Base-by-base conservation (phyloP, 2,329 filamentous ascomycete genomes). In the Metarhizium album region DNA sequence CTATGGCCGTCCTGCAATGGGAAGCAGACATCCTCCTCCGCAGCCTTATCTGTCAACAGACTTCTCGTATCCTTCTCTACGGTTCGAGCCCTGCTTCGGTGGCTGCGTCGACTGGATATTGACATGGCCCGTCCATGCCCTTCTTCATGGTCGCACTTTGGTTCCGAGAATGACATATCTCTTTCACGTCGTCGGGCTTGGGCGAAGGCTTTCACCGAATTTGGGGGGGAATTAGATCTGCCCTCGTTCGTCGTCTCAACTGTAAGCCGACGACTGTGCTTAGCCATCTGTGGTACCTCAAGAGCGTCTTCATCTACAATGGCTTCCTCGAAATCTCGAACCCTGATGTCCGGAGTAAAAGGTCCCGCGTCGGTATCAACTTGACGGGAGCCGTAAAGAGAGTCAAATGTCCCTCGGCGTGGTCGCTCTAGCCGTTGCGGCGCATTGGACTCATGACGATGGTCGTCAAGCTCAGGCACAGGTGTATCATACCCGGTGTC, bases 141-240 rank as follows among this genome's bases (percentile, higher is more conserved):
- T 35, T 72, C 68, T 45, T 70, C 64, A 7, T 59, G 55, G 5
- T 76, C 70, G 18, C 63, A 61, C 51, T 63, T 65, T 50, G 67
- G 62, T 55, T 78, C 78, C 16, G 75, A 79, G 55, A 76, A 71
- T 22, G 76, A 83, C 62, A 76, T 64, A 53, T 83, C 88, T 42
- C 90, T 86, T 63, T 91, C 87, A 53, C 90, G 84, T 53, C 89
- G 87, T 47, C 89, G 85, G 50, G 88, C 87, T 61, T 93, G 87
- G 18, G 93, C 93, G 67, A 98, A 98, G 3, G 93, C 93, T 67
- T 97, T 95, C 48, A 98, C 90, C 0, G 93, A 98, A 67, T 96
- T 98, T 7, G 93, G 93, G 11, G 91, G 91, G 5, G 93, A 97
- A 2, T 80, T 73, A 1, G 87, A 89, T 50, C 88, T 79, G 46